Evolutionary conservation across 306 rosid species (phyloP).

Genomic region (Albizia julibrissin): DNA sequence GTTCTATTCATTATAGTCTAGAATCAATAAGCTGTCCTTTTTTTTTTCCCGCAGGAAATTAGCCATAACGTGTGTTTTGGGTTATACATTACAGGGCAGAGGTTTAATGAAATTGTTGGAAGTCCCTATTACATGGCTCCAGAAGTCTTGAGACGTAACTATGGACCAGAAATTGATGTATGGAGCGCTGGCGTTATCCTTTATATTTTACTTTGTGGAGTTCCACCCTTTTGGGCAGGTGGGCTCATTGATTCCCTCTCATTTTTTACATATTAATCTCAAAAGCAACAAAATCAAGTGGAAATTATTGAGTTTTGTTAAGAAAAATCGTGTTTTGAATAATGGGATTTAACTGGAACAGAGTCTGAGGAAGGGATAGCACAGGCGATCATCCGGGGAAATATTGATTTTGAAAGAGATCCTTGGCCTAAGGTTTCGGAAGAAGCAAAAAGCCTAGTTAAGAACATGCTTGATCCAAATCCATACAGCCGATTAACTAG

Average conservation of each 20-base stretch:
- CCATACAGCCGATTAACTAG: constrained; percentile 70
- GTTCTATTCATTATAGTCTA: background rate
- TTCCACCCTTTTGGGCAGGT: constrained; percentile 99
- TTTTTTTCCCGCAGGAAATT: background rate
- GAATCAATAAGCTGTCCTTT: background rate
- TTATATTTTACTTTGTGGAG: constrained; percentile 87
- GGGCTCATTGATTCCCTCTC: constrained; percentile 2
- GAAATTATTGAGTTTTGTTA: background rate
- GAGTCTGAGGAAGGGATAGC: constrained; percentile 96
- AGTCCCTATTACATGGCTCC: constrained; percentile 99
- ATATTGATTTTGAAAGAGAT: constrained; percentile 73
- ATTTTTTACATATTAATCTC: background rate
- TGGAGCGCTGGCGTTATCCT: constrained; percentile 98
- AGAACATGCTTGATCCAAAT: constrained; percentile 83
- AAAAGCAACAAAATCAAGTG: background rate
- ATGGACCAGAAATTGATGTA: constrained; percentile 82
- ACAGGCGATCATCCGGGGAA: constrained; percentile 73
- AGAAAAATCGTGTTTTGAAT: constrained; percentile 13
- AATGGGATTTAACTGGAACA: constrained; percentile 46
- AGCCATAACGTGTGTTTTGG: background rate
- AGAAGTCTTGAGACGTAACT: constrained; percentile 82
- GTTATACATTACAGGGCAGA: constrained; percentile 65
- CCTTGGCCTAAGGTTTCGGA: constrained; percentile 92
- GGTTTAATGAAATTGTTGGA: constrained; percentile 89
- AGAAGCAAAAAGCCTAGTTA: constrained; percentile 75